These are phyloP conservation scores for Corinectria fuckeliana DNA, from an alignment of 2,329 filamentous ascomycete genomes.

Conservation along the genomic window DNA sequence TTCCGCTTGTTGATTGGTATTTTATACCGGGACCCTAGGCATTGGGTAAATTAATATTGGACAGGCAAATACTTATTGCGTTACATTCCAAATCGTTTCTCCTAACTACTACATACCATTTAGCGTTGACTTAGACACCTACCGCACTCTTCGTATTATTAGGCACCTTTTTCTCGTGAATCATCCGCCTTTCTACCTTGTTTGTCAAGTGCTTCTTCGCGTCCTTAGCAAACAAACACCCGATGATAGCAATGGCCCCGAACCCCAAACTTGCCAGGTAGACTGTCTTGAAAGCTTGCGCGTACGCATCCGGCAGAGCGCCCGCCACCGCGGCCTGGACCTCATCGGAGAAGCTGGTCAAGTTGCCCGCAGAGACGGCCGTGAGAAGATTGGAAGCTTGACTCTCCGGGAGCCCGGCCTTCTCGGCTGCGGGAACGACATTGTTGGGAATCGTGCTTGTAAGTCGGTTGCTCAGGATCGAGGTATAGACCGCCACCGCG, in stretches of 20 bases:
- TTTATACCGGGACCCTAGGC: too few relatives aligned
- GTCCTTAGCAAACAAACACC: constrained; percentile 45
- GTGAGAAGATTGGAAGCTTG: constrained; percentile 42
- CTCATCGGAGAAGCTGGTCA: constrained; percentile 41
- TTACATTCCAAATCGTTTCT: too few relatives aligned
- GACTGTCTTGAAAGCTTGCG: constrained; percentile 49
- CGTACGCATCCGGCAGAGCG: constrained; percentile 43
- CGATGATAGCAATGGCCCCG: constrained; percentile 45
- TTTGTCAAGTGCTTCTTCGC: constrained; percentile 43
- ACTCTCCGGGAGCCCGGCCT: constrained; percentile 45
- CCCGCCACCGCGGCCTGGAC: constrained; percentile 41
- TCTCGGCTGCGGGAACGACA: constrained; percentile 43
- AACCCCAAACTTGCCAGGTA: constrained; percentile 49
- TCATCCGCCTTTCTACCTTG: constrained; percentile 45
- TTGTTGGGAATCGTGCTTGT: constrained; percentile 43
- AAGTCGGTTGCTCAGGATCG: constrained; percentile 48
- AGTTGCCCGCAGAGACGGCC: constrained; percentile 39
- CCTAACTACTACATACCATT: too few relatives aligned
- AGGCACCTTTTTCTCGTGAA: constrained; percentile 15
- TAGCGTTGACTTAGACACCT: neutral
- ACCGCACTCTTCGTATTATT: constrained; percentile 3
- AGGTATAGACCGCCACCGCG: constrained; percentile 48
- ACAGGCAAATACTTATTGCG: too few relatives aligned
- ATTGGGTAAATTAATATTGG: too few relatives aligned
- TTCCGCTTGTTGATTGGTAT: too few relatives aligned